Conservation (phyloP, 1,284 basidiomycete genomes). For the Sparassis latifolia region DNA sequence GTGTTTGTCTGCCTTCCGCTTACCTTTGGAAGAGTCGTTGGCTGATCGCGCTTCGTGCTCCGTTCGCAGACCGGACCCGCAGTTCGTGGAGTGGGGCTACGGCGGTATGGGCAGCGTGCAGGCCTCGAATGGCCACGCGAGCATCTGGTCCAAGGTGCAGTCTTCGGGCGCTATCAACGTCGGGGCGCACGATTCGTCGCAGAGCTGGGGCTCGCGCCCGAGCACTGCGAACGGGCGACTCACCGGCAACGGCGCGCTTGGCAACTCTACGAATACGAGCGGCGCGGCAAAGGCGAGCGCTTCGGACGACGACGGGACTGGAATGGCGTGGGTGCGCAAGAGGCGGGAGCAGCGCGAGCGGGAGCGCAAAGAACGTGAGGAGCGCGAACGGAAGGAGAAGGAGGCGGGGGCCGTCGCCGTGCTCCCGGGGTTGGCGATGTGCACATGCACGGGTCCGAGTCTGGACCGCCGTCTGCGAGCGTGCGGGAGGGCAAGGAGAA, state of each 20-base stretch:
- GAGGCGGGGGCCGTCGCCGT: conserved; percentile 2
- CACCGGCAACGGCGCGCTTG: conserved; percentile 41
- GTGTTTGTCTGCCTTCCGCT: conserved; percentile 6
- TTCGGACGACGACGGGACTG: conserved; percentile 5
- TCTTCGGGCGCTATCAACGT: conserved; percentile 30
- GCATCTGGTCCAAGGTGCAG: conserved; percentile 17
- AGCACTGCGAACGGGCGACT: neutral
- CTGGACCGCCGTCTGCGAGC: conserved; percentile 1
- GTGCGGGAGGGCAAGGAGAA: neutral
- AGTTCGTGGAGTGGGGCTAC: conserved; percentile 83
- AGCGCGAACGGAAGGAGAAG: conserved; percentile 7
- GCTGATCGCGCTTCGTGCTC: neutral
- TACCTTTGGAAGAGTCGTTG: neutral
- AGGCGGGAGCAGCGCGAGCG: conserved; percentile 18
- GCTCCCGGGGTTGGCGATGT: neutral
- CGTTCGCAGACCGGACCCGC: conserved; percentile 39
- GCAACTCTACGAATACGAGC: too few species aligned
- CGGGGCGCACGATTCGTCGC: conserved; percentile 18
- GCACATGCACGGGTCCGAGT: conserved; percentile 1
- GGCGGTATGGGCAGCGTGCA: conserved; percentile 76
- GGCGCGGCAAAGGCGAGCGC: neutral
- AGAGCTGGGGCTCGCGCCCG: neutral
- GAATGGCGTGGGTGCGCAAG: conserved; percentile 11
- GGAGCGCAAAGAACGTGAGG: conserved; percentile 12
- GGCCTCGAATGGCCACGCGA: conserved; percentile 13